phyloP scores from a whole-genome alignment of 2,329 filamentous ascomycete genomes.

The Talaromyces sp. region DNA sequence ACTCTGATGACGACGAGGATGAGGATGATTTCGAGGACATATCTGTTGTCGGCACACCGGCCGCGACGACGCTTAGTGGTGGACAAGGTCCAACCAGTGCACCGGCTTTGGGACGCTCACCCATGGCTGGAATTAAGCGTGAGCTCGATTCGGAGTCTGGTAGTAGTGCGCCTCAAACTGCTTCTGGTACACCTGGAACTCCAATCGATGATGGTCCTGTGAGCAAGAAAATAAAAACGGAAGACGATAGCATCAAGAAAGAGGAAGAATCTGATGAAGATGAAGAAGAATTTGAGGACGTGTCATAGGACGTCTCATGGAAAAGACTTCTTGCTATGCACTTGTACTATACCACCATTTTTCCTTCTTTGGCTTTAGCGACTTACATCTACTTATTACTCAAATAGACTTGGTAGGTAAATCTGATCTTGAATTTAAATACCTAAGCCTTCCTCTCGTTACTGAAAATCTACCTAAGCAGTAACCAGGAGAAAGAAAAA shows the following conservation, averaged over 20 bases:
- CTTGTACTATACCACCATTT: background rate
- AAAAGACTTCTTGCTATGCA: background rate
- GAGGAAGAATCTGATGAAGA: slow-evolving; percentile 43
- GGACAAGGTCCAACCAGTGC: slow-evolving; percentile 17
- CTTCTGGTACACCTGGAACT: slow-evolving; percentile 35
- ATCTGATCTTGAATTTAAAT: background rate
- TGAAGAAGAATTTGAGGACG: slow-evolving; percentile 43
- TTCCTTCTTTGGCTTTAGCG: background rate
- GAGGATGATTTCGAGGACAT: slow-evolving; percentile 46
- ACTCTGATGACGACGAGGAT: slow-evolving; percentile 39
- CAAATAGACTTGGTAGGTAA: background rate
- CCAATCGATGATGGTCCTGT: slow-evolving; percentile 38
- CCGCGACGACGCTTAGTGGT: slow-evolving; percentile 24
- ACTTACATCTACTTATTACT: background rate
- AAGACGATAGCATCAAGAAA: slow-evolving; percentile 33
- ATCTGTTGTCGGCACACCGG: slow-evolving; percentile 26
- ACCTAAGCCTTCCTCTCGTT: background rate
- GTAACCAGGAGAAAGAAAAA: background rate
- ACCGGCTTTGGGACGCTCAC: slow-evolving; percentile 4
- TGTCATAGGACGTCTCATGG: slow-evolving; percentile 20
- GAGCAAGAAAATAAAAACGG: slow-evolving; percentile 44
- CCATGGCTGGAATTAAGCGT: slow-evolving; percentile 33
- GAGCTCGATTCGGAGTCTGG: slow-evolving; percentile 39
- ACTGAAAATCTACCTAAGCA: background rate
- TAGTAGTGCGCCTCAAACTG: slow-evolving; percentile 38